Percentiles rank a stretch among this genome's conserved stretches.
phyloP scores from a whole-genome alignment of 2,329 filamentous ascomycete genomes.

The Monilinia fructicola region DNA sequence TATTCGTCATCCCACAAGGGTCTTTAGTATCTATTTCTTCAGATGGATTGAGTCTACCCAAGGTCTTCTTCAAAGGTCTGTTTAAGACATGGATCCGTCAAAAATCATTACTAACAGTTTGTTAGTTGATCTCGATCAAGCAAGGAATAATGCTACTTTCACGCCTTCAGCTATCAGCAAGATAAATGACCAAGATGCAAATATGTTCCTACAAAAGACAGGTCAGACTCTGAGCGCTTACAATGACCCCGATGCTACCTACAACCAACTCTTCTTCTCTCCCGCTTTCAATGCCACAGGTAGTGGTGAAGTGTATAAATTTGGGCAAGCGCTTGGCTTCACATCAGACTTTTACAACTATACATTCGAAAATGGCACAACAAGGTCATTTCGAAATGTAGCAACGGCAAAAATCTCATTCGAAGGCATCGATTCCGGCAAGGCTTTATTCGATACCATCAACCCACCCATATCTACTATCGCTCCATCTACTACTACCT shows the following conservation, averaged over 20 bases:
- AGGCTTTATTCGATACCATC: constrained; percentile 34
- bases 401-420: constrained; percentile 41
- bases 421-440: constrained; percentile 32
- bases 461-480: constrained; percentile 22
- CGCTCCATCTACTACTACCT: constrained; percentile 41
- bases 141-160: constrained; percentile 36
- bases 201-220: constrained; percentile 48
- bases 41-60: constrained; percentile 57
- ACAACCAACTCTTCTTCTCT: constrained; percentile 44
- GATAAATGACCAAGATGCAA: constrained; percentile 56
- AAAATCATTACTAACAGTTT: not conserved
- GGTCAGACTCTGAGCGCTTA: constrained; percentile 40
- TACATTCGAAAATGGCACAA: constrained; percentile 44
- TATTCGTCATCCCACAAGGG: not conserved
- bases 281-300: constrained; percentile 33
- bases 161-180: constrained; percentile 49
- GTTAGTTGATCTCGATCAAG: constrained; percentile 26
- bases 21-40: constrained; percentile 58
- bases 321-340: constrained; percentile 38
- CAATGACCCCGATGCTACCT: constrained; percentile 44
- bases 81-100: not conserved
- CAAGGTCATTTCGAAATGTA: constrained; percentile 39
- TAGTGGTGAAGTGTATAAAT: constrained; percentile 39
- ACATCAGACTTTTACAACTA: constrained; percentile 43
- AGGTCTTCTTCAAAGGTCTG: constrained; percentile 53